These are phyloP conservation scores for Zostera marina DNA, from an alignment of 116 monocot species.

Conservation along the genomic window DNA sequence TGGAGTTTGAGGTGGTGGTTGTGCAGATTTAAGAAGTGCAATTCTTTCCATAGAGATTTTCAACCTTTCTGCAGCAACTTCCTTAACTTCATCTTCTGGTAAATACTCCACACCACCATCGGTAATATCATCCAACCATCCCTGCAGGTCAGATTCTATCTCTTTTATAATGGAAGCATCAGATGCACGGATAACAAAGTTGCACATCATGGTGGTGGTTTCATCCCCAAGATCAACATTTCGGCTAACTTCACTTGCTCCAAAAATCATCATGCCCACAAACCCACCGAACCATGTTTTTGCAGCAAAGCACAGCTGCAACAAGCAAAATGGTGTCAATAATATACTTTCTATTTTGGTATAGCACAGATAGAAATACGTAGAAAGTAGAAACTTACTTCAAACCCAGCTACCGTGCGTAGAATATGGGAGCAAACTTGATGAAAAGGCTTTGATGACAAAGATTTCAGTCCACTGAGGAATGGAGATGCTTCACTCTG, in stretches of 20 bases:
- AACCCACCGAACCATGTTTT: conserved; percentile 99
- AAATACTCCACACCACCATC: conserved; percentile 91
- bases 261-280: conserved; percentile 96
- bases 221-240: conserved; percentile 97
- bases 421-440: conserved; percentile 97
- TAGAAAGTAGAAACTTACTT: conserved; percentile 30
- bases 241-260: conserved; percentile 95
- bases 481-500: conserved; percentile 88
- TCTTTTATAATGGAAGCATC: conserved; percentile 78
- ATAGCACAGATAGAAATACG: background rate
- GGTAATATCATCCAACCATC: conserved; percentile 92
- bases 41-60: conserved; percentile 86
- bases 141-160: conserved; percentile 77
- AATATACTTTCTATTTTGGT: background rate
- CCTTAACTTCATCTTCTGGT: conserved; percentile 92
- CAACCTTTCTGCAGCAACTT: conserved; percentile 65
- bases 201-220: conserved; percentile 98
- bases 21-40: conserved; percentile 79
- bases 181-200: conserved; percentile 87
- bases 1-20: conserved; percentile 45
- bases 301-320: conserved; percentile 85
- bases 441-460: conserved; percentile 91
- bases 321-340: background rate
- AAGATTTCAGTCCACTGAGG: conserved; percentile 79
- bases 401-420: conserved; percentile 91